Evolutionary conservation across 768 basidiomycete species (phyloP), one percentile per base, ranked within the genome.

Genomic region (Hemileccinum rubropunctum): DNA sequence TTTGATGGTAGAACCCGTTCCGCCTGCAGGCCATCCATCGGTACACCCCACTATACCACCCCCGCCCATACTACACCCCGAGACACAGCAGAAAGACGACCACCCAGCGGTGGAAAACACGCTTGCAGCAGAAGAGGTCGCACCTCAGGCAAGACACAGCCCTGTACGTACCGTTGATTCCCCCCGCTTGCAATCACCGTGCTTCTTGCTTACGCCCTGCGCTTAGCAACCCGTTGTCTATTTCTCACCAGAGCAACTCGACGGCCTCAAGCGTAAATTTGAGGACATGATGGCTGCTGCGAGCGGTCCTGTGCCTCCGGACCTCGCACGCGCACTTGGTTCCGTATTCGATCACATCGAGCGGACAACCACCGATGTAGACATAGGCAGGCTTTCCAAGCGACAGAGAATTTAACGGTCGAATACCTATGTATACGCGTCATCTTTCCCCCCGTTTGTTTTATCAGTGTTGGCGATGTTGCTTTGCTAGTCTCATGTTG

Each of bases 261-360:
- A 57, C 3, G 65, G 63, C 33, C 44, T 68, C 21, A 69, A 62
- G 42, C 61, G 61, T 27, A 65, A 61, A 35, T 68, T 68, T 15
- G 67, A 69, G 0, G 52, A 61, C 20, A 64, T 68, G 63, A 68
- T 68, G 61, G 35, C 18, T 6, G 64, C 59, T 9, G 66, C 66
- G 17, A 61, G 57, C 35, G 67, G 66, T 1, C 65, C 66, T 1
- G 63, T 69, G 3, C 36, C 65, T 14, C 66, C 65, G 7, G 61
- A 67, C 0, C 58, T 69, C 17, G 66, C 66, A 10, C 65, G 61
- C n/a, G 61, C 59, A 4, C 56, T 68, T 10, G 68, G 66, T 10
- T 58, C 68, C 12, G 67, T 68, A 13, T 69, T 68, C 23, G 63
- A 69, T 42, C 66, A 68, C 28, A 68, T 68, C 47, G 66, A 68